A percentile compares a stretch with the other conserved stretches of the same genome.
Conservation (phyloP, 148 eudicot species). For the Persicaria tinctoria region DNA sequence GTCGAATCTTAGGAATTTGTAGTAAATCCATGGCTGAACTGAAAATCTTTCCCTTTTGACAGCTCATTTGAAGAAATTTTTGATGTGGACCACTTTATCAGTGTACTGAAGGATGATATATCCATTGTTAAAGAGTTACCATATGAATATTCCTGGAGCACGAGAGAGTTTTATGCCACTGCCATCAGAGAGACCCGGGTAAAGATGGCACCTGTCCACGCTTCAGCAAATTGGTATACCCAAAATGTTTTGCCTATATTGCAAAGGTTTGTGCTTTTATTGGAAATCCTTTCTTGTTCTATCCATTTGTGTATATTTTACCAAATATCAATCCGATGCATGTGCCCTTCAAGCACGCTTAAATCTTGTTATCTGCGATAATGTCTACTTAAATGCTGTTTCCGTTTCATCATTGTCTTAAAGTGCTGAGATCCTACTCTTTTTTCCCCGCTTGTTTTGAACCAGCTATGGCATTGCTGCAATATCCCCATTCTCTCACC, state of each 20-base stretch:
- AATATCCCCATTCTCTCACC: slow-evolving; percentile 94
- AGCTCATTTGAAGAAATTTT: slow-evolving; percentile 84
- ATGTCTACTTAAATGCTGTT: too few relatives aligned
- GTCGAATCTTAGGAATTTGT: not conserved
- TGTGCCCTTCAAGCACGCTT: not conserved
- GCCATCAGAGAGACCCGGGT: slow-evolving; percentile 84
- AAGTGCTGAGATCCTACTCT: not conserved
- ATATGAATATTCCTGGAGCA: slow-evolving; percentile 83
- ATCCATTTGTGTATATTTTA: not conserved
- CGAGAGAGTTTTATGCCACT: slow-evolving; percentile 83
- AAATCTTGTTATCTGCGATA: too few relatives aligned
- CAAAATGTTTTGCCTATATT: slow-evolving; percentile 76
- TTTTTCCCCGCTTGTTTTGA: slow-evolving; percentile 8
- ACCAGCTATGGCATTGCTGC: slow-evolving; percentile 92
- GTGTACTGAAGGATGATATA: slow-evolving; percentile 73
- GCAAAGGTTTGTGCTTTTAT: slow-evolving; percentile 44
- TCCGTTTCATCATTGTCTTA: not conserved
- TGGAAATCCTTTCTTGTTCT: not conserved
- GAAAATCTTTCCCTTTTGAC: slow-evolving; percentile 15
- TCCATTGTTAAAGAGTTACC: slow-evolving; percentile 81
- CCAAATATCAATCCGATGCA: not conserved
- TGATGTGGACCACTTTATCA: slow-evolving; percentile 94
- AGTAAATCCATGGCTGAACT: slow-evolving; percentile 13
- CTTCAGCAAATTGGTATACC: slow-evolving; percentile 89
- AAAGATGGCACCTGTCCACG: slow-evolving; percentile 94